Base-by-base conservation (phyloP, 176 grass and related monocot species). In the Coix lacrymajobi region DNA sequence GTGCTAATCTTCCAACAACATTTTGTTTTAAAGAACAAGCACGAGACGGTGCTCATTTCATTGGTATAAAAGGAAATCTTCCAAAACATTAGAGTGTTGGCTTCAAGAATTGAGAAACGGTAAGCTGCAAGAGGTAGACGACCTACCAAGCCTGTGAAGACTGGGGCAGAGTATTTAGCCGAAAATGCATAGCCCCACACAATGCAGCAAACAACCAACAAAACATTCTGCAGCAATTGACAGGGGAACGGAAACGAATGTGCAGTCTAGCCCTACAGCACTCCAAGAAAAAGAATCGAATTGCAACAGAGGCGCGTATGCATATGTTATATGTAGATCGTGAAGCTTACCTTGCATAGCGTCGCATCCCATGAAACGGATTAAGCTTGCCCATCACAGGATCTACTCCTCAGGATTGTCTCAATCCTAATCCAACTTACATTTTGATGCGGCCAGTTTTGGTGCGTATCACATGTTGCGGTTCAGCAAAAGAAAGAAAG, bases 261-360 rank as follows among this genome's bases (percentile, higher is more conserved):
- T 46, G 83, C 57, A 78, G 19, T 39, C 30, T 39, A 69, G 46
- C 28, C 34, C 62, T 87, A 81, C 1, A 34, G 79, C 36, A 26
- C 32, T 40, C 65, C 32, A 40, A 75, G 22, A 61, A 41, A 77
- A 34, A 38, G 14, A 78, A 85, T 54, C 73, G 30, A 81, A 82
- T 69, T 36, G 78, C 73, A 79, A 67, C 34, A 58, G 11, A 73
- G 76, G 4, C 43, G 78, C 29, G 37, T 79, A 73, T 74, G 25
- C 84, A 79, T 30, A 86, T 79, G 68, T 87, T 79, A 79, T 30
- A 86, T 79, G 68, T 87, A 68, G 84, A 83, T 80, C 77, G 81
- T 60, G 84, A 87, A 77, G 70, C 91, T 87, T 81, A 92, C 91
- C 91, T 89, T 79, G n/a, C 41, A 79, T 44, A 36, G 39, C 73